Evolutionary conservation across 768 basidiomycete genomes (phyloP), one percentile per base, ranked within the genome.

Genomic region (Agrocybe praecox): DNA sequence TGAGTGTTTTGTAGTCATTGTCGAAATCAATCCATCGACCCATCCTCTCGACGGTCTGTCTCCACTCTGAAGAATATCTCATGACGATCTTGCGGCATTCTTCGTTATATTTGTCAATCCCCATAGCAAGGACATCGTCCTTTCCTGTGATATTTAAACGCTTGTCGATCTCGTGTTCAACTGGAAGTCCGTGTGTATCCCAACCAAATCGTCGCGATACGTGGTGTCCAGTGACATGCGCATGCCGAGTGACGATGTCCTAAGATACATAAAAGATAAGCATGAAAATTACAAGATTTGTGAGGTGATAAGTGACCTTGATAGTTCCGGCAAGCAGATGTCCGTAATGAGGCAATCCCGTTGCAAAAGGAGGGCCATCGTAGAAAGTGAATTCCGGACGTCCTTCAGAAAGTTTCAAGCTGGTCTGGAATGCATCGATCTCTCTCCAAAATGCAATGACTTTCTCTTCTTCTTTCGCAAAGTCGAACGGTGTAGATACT

Each of bases 1-100:
- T 94, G 60, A 98, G 82, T 15, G 97, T 99, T 80, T 98, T 98
- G 80, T 99, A 99, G 66, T 98, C 97, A 65, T 98, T 92, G 73
- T 99, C 97, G 65, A 99, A 99, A 74, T 99, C 97, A 75, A 99
- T 98, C 97, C 97, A 99, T 60, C 97, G 87, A 32, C 96, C 97
- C 90, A 98, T 96, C 61, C 97, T 87, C 73, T 97, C 96, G 52
- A 99, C 96, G 4, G 96, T 98, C 33, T 76, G 68, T 48, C 95
- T 87, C 97, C 97, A 99, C 69, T 98, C 96, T 7, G 85, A 82
- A 2, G 96, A 82, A 71, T 98, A 98, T 49, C 94, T 84, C 96
- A 99, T 98, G 65, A 98, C 96, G 69, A 98, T 98, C 58, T 86
- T 85, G 32, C 96, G 86, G 68, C 97, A 99, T 71, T 98, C 95